Evolutionary conservation across 192 early-diverging fungal genomes (phyloP).

Genomic region (Thamnidium elegans): DNA sequence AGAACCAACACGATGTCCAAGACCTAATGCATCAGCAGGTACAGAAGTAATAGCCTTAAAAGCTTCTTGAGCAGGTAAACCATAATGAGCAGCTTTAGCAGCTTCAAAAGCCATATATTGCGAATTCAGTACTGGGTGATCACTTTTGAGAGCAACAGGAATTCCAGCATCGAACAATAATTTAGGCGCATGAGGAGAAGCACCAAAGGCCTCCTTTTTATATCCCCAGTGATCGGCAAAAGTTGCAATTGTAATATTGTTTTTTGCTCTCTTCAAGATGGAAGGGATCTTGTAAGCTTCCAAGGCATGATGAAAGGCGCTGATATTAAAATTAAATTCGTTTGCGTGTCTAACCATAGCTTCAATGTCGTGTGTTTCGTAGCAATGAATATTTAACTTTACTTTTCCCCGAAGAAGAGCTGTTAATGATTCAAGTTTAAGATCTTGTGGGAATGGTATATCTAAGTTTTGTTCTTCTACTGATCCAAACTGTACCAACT

Average conservation of each 20-base stretch:
- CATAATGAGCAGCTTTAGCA: conserved; percentile 70
- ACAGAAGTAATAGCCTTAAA: conserved; percentile 67
- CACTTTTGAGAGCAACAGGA: conserved; percentile 70
- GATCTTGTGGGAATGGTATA: conserved; percentile 57
- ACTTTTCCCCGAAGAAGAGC: conserved; percentile 69
- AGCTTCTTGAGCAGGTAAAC: conserved; percentile 54
- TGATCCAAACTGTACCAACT: conserved; percentile 22
- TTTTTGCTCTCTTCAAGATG: conserved; percentile 53
- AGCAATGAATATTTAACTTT: conserved; percentile 70
- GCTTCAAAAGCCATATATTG: conserved; percentile 78
- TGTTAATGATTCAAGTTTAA: conserved; percentile 58
- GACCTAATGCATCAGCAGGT: conserved; percentile 66
- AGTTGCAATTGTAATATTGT: conserved; percentile 66
- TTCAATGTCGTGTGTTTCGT: conserved; percentile 68
- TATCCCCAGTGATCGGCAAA: conserved; percentile 67
- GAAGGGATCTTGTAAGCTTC: conserved; percentile 70
- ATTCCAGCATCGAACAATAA: conserved; percentile 68
- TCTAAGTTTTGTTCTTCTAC: conserved; percentile 20
- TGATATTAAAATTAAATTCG: conserved; percentile 73
- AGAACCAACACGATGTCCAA: conserved; percentile 64
- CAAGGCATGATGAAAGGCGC: conserved; percentile 76
- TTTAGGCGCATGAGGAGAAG: conserved; percentile 55
- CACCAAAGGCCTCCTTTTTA: conserved; percentile 76
- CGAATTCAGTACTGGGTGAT: conserved; percentile 76
- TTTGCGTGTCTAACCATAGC: conserved; percentile 66